Base-by-base conservation (phyloP, 345 rosid species). In the Chamaenerion angustifolium region DNA sequence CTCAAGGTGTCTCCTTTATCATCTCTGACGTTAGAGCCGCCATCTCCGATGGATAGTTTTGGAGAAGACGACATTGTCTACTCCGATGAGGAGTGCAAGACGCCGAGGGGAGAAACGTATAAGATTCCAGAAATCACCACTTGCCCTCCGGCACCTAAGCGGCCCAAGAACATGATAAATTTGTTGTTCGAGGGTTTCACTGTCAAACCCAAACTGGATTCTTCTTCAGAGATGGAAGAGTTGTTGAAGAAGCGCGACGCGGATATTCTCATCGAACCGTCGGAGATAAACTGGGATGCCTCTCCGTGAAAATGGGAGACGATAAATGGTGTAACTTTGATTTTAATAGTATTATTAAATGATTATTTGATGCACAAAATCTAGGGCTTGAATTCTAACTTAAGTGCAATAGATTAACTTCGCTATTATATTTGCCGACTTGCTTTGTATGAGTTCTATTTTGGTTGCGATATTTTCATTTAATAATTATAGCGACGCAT, bases 81-180 rank as follows among this genome's bases (percentile, higher is more conserved):
- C 12, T 9, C 16, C 1, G 51, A 18, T 31, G 57, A 54, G 12
- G 54, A 42, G 10, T 71, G 72, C 56, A 31, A 9, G 17, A 72
- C 73, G 0, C 76, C 76, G 0, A 64, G 45, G 4, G 54, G 50
- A 6, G 46, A 52, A 49, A 58, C 64, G 55, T 23, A 56, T 40
- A 48, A 35, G 55, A 68, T 68, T 44, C 65, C 70, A 0, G 52
- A 46, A 14, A 40, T 35, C 25, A 7, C 11, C 16, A 42, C 53
- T 3, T 72, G 73, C 50, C 73, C 77, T 7, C 73, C 77, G 0
- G 68, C 77, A 0, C 77, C 71, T 0, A 68, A 46, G 62, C 56
- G 63, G 11, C 42, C 45, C 8, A 52, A 25, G 14, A 52, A 44
- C 42, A 41, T 12, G 4, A 2, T 8, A 10, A 40, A 9, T 43